Percentiles rank a stretch among this genome's conserved stretches.
Conservation (phyloP, 2,329 filamentous ascomycete species). For the Macrophomina pseudophaseolina region DNA sequence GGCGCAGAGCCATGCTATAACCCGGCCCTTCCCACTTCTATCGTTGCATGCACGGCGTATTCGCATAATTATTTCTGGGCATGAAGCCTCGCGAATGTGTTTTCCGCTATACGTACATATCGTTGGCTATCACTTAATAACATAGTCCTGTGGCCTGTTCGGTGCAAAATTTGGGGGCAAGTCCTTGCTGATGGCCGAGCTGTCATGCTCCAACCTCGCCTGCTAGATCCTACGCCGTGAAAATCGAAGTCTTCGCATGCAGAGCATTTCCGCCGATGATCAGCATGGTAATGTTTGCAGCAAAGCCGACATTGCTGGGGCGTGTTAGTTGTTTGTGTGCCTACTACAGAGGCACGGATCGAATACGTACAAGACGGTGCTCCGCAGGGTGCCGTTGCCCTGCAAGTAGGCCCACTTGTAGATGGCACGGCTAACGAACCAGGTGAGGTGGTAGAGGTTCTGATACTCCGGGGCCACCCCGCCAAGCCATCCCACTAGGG, state of each 20-base stretch:
- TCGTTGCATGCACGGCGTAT: no score
- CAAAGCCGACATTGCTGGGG: background rate
- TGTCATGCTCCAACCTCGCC: no score
- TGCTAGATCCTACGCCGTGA: background rate
- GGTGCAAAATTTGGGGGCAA: no score
- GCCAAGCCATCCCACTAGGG: slow-evolving; percentile 15
- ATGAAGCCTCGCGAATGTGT: no score
- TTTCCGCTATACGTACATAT: no score
- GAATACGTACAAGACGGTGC: background rate
- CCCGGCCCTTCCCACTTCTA: no score
- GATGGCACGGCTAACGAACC: slow-evolving; percentile 6
- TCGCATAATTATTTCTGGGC: no score
- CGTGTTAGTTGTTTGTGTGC: background rate
- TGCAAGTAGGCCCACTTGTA: slow-evolving; percentile 23
- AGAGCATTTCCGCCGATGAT: slow-evolving; percentile 18
- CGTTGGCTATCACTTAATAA: no score
- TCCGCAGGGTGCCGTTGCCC: background rate
- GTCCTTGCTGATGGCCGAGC: no score
- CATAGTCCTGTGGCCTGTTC: no score
- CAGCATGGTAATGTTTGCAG: slow-evolving; percentile 4
- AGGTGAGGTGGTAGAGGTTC: slow-evolving; percentile 8
- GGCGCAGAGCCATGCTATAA: no score
- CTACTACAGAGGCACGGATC: no score
- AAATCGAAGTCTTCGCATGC: background rate
- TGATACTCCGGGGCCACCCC: slow-evolving; percentile 12